Percentiles rank a stretch among this genome's conserved stretches.
Conservation (phyloP, 108 stramenopile species). For the Parmales sp. region DNA sequence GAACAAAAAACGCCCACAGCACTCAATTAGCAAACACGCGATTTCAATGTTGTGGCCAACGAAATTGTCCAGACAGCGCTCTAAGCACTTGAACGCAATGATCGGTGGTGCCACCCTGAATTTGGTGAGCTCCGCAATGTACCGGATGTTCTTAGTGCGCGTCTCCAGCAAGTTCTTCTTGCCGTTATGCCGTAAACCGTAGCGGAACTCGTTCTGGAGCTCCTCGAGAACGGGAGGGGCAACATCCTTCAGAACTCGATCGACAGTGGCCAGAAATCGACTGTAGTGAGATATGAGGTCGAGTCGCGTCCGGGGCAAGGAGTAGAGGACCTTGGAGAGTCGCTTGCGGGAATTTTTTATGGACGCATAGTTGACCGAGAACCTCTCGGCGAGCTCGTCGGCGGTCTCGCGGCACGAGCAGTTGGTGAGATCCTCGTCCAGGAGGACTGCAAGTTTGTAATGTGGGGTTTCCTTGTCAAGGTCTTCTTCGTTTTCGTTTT, state of each 20-base stretch:
- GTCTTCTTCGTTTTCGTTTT: conserved; percentile 32
- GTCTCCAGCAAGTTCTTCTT: conserved; percentile 70
- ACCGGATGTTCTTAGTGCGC: conserved; percentile 66
- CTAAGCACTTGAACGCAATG: conserved; percentile 66
- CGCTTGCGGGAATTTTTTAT: conserved; percentile 67
- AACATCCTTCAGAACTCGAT: conserved; percentile 48
- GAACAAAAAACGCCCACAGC: conserved; percentile 78
- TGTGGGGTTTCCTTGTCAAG: conserved; percentile 65
- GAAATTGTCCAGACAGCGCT: conserved; percentile 78
- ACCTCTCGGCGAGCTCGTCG: conserved; percentile 76
- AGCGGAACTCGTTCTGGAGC: conserved; percentile 72
- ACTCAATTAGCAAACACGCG: conserved; percentile 72
- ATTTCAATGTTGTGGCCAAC: conserved; percentile 73
- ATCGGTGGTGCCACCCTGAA: conserved; percentile 86
- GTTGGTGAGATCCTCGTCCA: conserved; percentile 84
- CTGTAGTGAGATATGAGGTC: conserved; percentile 84
- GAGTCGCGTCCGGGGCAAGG: conserved; percentile 61
- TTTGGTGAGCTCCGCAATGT: conserved; percentile 84
- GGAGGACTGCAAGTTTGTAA: conserved; percentile 67
- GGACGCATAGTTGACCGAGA: conserved; percentile 68
- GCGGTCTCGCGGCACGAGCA: conserved; percentile 69
- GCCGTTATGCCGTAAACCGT: too few relatives aligned
- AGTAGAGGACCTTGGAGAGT: conserved; percentile 63
- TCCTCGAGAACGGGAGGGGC: conserved; percentile 44
- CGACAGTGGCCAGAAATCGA: conserved; percentile 69